Conservation (phyloP, 2,329 filamentous ascomycete genomes). For the Penicillium janthinellum region DNA sequence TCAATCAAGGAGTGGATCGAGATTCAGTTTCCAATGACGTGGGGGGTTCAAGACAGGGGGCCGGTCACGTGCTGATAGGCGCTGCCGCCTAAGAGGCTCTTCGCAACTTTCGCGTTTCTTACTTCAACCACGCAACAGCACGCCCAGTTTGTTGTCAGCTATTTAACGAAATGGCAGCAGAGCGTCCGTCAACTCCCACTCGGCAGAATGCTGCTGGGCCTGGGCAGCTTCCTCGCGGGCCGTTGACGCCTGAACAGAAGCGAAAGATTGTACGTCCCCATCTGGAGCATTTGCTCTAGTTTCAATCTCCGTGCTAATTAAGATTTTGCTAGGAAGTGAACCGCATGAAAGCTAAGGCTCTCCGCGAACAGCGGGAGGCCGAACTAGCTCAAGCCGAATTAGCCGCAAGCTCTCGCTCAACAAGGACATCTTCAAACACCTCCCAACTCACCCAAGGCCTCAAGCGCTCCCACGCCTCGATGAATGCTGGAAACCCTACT, state of each 20-base stretch:
- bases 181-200: constrained; percentile 38
- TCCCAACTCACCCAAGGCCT: constrained; percentile 59
- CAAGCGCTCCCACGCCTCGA: constrained; percentile 71
- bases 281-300: neutral
- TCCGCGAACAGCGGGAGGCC: constrained; percentile 72
- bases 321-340: constrained; percentile 71
- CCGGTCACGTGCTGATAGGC: constrained; percentile 16
- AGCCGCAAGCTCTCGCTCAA: constrained; percentile 41
- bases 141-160: neutral
- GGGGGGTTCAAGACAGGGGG: neutral
- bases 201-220: constrained; percentile 37
- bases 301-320: neutral
- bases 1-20: neutral
- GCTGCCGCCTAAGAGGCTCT: neutral
- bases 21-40: constrained; percentile 11
- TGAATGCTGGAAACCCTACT: constrained; percentile 54
- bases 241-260: constrained; percentile 63
- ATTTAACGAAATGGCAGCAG: constrained; percentile 16
- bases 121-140: neutral
- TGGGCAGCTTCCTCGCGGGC: constrained; percentile 46
- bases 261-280: constrained; percentile 55
- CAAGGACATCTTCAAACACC: constrained; percentile 32
- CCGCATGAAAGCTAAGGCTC: constrained; percentile 83
- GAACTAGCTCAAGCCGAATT: constrained; percentile 59
- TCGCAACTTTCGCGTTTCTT: constrained; percentile 3